Base-by-base conservation (phyloP, 164 flowering plant species). In the Pachysandra terminalis region DNA sequence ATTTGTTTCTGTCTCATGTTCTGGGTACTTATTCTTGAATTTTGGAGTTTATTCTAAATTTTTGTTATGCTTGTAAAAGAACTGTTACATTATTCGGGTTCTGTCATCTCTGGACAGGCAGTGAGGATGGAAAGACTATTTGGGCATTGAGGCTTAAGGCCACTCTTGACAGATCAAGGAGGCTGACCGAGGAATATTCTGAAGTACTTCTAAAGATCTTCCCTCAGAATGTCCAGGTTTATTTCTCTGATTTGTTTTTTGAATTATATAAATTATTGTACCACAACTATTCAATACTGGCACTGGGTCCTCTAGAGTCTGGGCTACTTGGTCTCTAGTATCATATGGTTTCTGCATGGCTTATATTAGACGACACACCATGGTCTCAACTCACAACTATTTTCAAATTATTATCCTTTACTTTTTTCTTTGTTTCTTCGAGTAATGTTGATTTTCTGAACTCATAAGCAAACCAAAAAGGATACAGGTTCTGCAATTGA, bases 91-190 rank as follows among this genome's bases (percentile, higher is more conserved):
- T 32, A 26, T 51, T 45, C 15, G 3, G 57, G 28, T 56, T 61
- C 27, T 62, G 69, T 37, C 56, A 37, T 63, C 51, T 48, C 27
- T 63, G 32, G n/a, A 17, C 77, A 91, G 98, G 94, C 57, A 82
- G 75, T 73, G 97, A 94, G 79, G 90, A 94, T 79, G 91, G 97
- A 13, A 91, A 81, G 77, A 81, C 61, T 64, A 82, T 94, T 56
- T 91, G 98, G 98, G 93, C 84, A 65, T 71, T 94, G 65, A 86
- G 97, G 80, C 84, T 91, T 61, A 94, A 94, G 80, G 98, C 98
- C 73, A 91, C 98, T 52, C 85, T 94, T 70, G 98, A 94, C 78
- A 85, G 98, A 80, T 75, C 93, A 52, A 83, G 91, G 77, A 87
- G 98, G 81, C 71, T 94, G 53, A 94, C 96, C 56, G 98, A 91